Conservation (phyloP, 768 basidiomycete genomes). For the Sistotremastrum suecicum region DNA sequence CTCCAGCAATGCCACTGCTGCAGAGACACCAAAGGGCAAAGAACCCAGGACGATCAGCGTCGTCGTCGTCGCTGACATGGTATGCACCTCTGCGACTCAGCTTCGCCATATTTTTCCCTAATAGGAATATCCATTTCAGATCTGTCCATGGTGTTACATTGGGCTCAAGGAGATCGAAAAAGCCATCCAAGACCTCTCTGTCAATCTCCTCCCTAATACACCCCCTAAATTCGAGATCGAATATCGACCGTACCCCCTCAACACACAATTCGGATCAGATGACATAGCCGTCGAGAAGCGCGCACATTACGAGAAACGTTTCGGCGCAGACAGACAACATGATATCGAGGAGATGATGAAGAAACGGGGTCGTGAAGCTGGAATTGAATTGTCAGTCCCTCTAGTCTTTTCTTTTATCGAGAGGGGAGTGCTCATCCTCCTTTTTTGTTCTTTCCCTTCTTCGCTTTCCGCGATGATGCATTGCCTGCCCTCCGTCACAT, state of each 20-base stretch:
- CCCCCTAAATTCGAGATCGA: slow-evolving; percentile 25
- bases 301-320: slow-evolving; percentile 19
- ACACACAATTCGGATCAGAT: slow-evolving; percentile 20
- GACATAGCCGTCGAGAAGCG: slow-evolving; percentile 13
- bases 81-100: too few species aligned
- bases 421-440: not conserved
- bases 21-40: too few species aligned
- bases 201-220: slow-evolving; percentile 14
- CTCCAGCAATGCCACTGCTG: too few species aligned
- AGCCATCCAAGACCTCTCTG: slow-evolving; percentile 21
- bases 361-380: slow-evolving; percentile 23
- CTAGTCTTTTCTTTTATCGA: not conserved
- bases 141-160: slow-evolving; percentile 30
- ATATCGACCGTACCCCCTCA: slow-evolving; percentile 33
- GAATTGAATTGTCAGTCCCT: slow-evolving; percentile 29
- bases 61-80: too few species aligned
- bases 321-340: slow-evolving; percentile 25
- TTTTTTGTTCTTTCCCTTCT: not conserved
- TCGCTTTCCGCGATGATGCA: not conserved
- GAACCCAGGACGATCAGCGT: too few species aligned
- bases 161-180: slow-evolving; percentile 24
- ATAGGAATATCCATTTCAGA: slow-evolving; percentile 9
- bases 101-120: too few species aligned
- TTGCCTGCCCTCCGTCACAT: not conserved
- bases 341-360: slow-evolving; percentile 17